Percentiles rank a stretch among this genome's conserved stretches.
Evolutionary conservation across 495 filamentous ascomycete genomes (phyloP).

Genomic region (Copromyces sp.): DNA sequence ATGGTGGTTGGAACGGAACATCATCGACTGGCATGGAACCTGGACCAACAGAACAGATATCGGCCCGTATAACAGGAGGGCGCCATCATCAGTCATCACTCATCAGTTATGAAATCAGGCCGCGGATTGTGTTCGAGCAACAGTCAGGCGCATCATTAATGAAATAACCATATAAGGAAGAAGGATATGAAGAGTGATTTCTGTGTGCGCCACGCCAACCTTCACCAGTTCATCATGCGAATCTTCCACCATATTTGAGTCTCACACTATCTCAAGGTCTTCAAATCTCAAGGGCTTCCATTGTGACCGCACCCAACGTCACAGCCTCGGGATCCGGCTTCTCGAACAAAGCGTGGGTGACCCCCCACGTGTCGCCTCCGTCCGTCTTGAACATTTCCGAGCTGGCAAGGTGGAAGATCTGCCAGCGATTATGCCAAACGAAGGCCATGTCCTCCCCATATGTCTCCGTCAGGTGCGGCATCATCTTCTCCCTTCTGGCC

Average conservation of each 20-base stretch:
- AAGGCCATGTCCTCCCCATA: conserved; percentile 45
- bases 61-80: not conserved
- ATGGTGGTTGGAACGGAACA: not conserved
- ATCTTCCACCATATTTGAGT: not conserved
- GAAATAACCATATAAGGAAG: not conserved
- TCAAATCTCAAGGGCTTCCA: not conserved
- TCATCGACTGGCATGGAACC: not conserved
- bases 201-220: not conserved
- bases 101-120: not conserved
- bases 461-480: conserved; percentile 49
- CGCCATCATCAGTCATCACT: not conserved
- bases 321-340: conserved; percentile 22
- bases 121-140: not conserved
- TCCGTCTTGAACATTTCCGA: conserved; percentile 54
- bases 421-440: conserved; percentile 56
- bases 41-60: not conserved
- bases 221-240: not conserved
- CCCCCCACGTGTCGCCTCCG: conserved; percentile 53
- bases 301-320: not conserved
- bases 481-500: conserved; percentile 42
- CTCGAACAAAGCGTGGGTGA: conserved; percentile 52
- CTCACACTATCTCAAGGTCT: not conserved
- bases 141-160: not conserved
- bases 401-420: conserved; percentile 60
- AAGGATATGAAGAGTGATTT: not conserved